Evolutionary conservation across 2,329 filamentous ascomycete species (phyloP), one percentile per base, ranked within the genome.

Genomic region (Bipolaris gigantea): DNA sequence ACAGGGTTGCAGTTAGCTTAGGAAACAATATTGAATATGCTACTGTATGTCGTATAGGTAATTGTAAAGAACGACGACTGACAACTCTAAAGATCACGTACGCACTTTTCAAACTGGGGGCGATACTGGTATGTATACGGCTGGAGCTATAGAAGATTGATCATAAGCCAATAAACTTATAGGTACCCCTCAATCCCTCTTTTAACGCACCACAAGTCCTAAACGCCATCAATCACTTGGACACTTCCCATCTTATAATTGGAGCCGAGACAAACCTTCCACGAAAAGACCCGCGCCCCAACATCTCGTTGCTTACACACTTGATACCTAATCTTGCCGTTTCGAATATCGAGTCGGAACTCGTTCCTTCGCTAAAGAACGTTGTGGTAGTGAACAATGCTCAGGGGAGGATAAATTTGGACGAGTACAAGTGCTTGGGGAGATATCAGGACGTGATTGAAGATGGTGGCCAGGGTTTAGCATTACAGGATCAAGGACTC

Each of bases 91-190:
- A 75, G 81, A 72, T 74, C 18, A 93, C 89, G 5, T 97, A 97
- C 75, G 92, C 92, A 0, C 74, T 94, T 50, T 96, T 93, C 79
- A 97, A 97, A 75, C 82, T 97, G 9, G 94, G 94, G n/a, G 93
- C 90, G 21, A 85, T 97, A 46, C 79, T 97, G 58, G 92, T 85
- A 71, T 56, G 76, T 25, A 25, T 9, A 19, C 23, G 25, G 8
- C 8, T 15, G 8, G 16, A n/a, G 6, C 3, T 6, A 13, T 8
- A 3, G 23, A 21, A 9, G 10, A 30, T 32, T 4, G 5, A n/a
- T 21, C 23, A 4, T 25, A 32, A 16, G 34, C 50, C 56, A 38
- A 57, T 27, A 8, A 3, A 9, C n/a, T 6, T 5, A 36, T 53
- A 85, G 83, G 85, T 96, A n/a, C 94, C 93, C 0, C 77, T 97